Percentiles rank a stretch among this genome's conserved stretches.
Conservation (phyloP, 768 basidiomycete species). For the Calocera viscosa region DNA sequence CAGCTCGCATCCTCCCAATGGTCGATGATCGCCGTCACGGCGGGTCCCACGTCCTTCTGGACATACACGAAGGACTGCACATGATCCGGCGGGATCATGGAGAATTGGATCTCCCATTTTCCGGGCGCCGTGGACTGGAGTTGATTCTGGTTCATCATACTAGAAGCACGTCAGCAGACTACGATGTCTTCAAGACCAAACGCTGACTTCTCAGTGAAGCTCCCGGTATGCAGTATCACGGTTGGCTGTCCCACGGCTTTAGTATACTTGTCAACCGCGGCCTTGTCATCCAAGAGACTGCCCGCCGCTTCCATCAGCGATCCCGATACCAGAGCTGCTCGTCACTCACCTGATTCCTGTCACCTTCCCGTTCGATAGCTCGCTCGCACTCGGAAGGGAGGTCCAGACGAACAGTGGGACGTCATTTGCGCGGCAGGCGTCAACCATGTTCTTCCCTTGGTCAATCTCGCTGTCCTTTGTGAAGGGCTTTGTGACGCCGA, state of each 20-base stretch:
- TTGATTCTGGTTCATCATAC: neutral
- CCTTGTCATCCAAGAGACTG: neutral
- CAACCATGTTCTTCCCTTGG: constrained; percentile 21
- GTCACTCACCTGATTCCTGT: neutral
- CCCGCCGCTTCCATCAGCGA: neutral
- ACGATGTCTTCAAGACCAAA: neutral
- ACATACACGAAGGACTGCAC: neutral
- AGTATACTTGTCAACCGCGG: neutral
- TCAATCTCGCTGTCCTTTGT: neutral
- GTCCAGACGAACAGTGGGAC: constrained; percentile 22
- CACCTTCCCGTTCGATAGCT: neutral
- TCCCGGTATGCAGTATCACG: neutral
- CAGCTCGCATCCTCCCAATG: neutral
- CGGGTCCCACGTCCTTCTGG: neutral
- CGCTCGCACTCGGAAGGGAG: neutral
- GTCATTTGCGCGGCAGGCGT: constrained; percentile 21
- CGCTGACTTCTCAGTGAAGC: neutral
- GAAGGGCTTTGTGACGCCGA: neutral
- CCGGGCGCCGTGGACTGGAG: neutral
- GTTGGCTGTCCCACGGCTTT: neutral
- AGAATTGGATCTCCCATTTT: neutral
- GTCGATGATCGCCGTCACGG: neutral
- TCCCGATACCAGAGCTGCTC: neutral
- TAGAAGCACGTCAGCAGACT: neutral
- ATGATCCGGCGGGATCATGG: neutral